Percentiles rank a stretch among this genome's conserved stretches.
These are phyloP conservation scores for Pisolithus microcarpus DNA, from an alignment of 768 basidiomycete genomes.

Conservation along the genomic window DNA sequence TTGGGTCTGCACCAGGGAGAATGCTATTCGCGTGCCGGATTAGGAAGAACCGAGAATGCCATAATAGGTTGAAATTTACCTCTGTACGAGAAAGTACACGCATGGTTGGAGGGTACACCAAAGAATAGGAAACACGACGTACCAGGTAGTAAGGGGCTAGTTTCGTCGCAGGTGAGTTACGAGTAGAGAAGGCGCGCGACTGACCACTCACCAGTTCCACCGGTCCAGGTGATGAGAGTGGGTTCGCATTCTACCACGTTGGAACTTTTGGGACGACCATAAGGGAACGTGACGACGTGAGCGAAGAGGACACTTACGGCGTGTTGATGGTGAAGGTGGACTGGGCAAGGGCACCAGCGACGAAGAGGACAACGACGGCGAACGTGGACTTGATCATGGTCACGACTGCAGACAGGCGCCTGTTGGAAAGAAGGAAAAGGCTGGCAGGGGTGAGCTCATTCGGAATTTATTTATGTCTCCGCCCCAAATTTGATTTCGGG, in stretches of 20 bases:
- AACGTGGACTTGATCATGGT: constrained; percentile 41
- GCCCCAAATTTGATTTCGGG: constrained; percentile 18
- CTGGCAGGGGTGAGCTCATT: constrained; percentile 12
- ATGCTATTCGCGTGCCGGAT: constrained; percentile 35
- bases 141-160: constrained; percentile 63
- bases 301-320: constrained; percentile 44
- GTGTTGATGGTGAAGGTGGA: constrained; percentile 49
- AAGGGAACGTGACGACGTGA: neutral
- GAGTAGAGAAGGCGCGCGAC: neutral
- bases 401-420: constrained; percentile 11
- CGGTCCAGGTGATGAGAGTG: constrained; percentile 44
- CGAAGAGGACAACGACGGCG: constrained; percentile 36
- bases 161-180: neutral
- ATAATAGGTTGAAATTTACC: constrained; percentile 18
- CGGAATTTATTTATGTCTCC: constrained; percentile 30
- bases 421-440: constrained; percentile 22
- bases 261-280: constrained; percentile 26
- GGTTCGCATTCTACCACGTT: constrained; percentile 54
- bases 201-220: constrained; percentile 44
- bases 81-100: constrained; percentile 24
- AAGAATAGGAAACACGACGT: constrained; percentile 15
- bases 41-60: neutral
- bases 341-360: constrained; percentile 40
- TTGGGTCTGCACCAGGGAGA: constrained; percentile 42
- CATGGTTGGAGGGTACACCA: neutral